These are phyloP conservation scores for Drechslerella coelobrocha DNA, from an alignment of 2,329 filamentous ascomycete genomes.

Conservation along the genomic window DNA sequence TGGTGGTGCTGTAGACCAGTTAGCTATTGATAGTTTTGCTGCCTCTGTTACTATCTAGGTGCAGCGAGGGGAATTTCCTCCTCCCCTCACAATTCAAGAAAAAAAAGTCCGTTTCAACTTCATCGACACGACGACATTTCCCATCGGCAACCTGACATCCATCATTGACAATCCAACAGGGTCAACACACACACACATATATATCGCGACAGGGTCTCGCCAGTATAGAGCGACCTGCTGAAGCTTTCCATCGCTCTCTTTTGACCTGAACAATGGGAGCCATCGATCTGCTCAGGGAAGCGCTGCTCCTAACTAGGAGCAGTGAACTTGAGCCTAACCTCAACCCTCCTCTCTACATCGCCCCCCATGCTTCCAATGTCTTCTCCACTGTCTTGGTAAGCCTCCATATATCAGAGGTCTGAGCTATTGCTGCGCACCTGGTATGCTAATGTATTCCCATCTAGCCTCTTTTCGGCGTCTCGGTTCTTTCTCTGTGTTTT, in stretches of 20 bases:
- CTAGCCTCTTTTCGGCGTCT: conserved; percentile 43
- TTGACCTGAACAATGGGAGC: conserved; percentile 9
- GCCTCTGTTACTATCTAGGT: too few species aligned
- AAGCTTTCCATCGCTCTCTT: conserved; percentile 1
- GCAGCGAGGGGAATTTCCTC: neutral
- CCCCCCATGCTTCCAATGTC: conserved; percentile 40
- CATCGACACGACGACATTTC: neutral
- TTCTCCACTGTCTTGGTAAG: conserved; percentile 48
- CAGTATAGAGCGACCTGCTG: neutral
- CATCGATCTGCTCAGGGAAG: conserved; percentile 15
- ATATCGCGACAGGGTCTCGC: neutral
- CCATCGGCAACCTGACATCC: neutral
- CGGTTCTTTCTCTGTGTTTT: conserved; percentile 44
- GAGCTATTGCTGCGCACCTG: too few species aligned
- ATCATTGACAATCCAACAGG: conserved; percentile 13
- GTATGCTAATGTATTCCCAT: neutral
- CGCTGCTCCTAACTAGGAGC: conserved; percentile 3
- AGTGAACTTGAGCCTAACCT: conserved; percentile 11
- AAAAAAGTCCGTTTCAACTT: neutral
- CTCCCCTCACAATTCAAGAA: neutral
- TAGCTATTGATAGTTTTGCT: too few species aligned
- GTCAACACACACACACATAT: conserved; percentile 27
- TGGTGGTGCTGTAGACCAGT: too few species aligned
- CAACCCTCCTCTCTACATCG: conserved; percentile 30
- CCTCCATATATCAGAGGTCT: too few species aligned